Conservation (phyloP, 202 grass and related monocot genomes). For the Musa balbisiana region DNA sequence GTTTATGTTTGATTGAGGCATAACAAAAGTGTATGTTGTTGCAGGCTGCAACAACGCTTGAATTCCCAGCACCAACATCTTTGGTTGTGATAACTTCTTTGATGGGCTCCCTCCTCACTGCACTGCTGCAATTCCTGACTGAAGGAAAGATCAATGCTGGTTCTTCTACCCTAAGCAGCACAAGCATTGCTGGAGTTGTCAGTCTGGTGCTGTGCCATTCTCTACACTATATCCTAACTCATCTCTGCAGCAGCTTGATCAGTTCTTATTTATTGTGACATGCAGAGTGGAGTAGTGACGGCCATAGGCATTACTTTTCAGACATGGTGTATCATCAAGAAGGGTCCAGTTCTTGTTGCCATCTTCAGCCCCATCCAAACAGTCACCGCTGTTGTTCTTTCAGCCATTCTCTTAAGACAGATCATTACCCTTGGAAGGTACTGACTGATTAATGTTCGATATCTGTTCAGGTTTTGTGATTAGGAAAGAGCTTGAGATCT, state of each 20-base stretch:
- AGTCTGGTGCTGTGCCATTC: no score
- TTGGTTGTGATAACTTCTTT: slow-evolving; percentile 24
- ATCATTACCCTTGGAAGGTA: slow-evolving; percentile 38
- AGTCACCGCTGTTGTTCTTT: slow-evolving; percentile 36
- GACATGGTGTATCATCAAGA: slow-evolving; percentile 44
- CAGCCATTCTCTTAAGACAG: slow-evolving; percentile 29
- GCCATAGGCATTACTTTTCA: slow-evolving; percentile 38
- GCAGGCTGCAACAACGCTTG: slow-evolving; percentile 34
- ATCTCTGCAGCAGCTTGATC: background rate
- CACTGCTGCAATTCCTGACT: slow-evolving; percentile 22
- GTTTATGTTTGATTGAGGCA: no score
- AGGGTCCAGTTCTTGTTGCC: slow-evolving; percentile 47
- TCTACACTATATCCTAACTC: no score
- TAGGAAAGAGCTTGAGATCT: no score
- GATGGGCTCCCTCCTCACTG: slow-evolving; percentile 37
- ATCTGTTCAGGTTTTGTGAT: background rate
- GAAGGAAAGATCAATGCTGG: slow-evolving; percentile 37
- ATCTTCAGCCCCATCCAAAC: slow-evolving; percentile 61
- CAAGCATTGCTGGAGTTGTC: slow-evolving; percentile 21
- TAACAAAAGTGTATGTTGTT: background rate
- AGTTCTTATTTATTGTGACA: background rate
- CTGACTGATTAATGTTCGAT: no score
- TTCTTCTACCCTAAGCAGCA: slow-evolving; percentile 5
- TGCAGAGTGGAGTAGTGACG: slow-evolving; percentile 32
- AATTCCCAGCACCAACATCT: slow-evolving; percentile 40